Base-by-base conservation (phyloP, 805 yeast species). In the Nakazawaea peltata region DNA sequence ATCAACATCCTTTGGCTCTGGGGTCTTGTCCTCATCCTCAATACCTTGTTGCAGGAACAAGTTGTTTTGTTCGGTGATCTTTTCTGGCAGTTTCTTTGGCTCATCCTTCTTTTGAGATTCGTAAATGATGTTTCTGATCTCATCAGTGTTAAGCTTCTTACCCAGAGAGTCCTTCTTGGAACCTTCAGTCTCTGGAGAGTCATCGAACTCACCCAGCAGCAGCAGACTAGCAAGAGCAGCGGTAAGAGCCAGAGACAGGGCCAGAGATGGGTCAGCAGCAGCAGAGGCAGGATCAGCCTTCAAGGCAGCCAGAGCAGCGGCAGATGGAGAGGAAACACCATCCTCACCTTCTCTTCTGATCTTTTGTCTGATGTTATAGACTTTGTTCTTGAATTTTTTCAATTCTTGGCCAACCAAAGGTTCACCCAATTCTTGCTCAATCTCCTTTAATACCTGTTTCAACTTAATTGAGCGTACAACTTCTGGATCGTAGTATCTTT, bases 381-480 rank as follows among this genome's bases (percentile, higher is more conserved):
- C 22, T 25, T 36, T 36, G 28, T 36, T 36, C 28, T 36, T 36
- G 34, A 36, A 36, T 22, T 36, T 36, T 26, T 36, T 36, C 34
- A 36, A 30, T 13, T 36, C 39, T 12, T 36, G 34, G 7, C 34
- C 34, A 11, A 18, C 14, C 15, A 36, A 26, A 19, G 39, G 34
- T 12, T 24, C 32, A 7, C 39, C 39, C 18, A 36, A 30, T 15
- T 30, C 34, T n/a, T 22, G 13, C 30, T 36, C 32, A 19, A 36
- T 36, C 18, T 30, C 34, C 21, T 30, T 24, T 18, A 36, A 21
- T 34, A 36, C 28, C 22, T 19, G 26, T 15, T 36, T 36, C 23
- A 36, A 21, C 24, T 30, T 30, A 4, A 36, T 30, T 14, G 26
- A 28, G 16, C 28, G 19, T n/a, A 28, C 39, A 6, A 36, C 19